These are phyloP conservation scores for Vitis hybrid DNA, from an alignment of 177 flowering plant species.

Conservation along the genomic window DNA sequence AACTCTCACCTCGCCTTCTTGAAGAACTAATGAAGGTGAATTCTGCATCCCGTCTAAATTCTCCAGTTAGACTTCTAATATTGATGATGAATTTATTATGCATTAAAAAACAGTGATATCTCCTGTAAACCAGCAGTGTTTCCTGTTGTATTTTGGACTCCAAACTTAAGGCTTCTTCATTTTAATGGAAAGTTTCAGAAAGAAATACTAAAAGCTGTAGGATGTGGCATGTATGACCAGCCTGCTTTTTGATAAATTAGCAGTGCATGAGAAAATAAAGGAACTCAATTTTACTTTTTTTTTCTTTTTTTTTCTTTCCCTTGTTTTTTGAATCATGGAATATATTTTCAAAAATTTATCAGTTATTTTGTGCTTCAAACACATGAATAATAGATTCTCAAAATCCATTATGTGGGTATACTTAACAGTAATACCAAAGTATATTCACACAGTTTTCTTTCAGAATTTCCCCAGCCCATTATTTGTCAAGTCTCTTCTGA, in stretches of 20 bases:
- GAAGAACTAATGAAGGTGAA: slow-evolving; percentile 92
- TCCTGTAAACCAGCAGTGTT: background rate
- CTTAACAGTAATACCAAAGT: too few species aligned
- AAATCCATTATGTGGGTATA: too few species aligned
- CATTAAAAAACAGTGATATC: background rate
- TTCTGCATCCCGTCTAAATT: background rate
- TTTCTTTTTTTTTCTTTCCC: too few species aligned
- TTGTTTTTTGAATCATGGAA: too few species aligned
- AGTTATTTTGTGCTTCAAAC: too few species aligned
- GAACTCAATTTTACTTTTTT: background rate
- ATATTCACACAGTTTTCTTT: too few species aligned
- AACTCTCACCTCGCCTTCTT: slow-evolving; percentile 94
- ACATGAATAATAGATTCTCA: too few species aligned
- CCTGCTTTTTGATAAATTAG: background rate
- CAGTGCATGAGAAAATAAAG: background rate
- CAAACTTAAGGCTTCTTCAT: background rate
- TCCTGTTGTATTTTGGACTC: background rate
- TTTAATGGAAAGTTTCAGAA: background rate
- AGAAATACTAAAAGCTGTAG: background rate
- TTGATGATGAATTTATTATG: background rate
- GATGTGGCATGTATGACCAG: background rate
- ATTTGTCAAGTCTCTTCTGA: too few species aligned
- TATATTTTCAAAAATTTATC: too few species aligned
- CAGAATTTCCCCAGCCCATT: too few species aligned
- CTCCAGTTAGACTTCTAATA: background rate